Base-by-base conservation (phyloP, 2,329 filamentous ascomycete genomes). In the Aspergillus felis region DNA sequence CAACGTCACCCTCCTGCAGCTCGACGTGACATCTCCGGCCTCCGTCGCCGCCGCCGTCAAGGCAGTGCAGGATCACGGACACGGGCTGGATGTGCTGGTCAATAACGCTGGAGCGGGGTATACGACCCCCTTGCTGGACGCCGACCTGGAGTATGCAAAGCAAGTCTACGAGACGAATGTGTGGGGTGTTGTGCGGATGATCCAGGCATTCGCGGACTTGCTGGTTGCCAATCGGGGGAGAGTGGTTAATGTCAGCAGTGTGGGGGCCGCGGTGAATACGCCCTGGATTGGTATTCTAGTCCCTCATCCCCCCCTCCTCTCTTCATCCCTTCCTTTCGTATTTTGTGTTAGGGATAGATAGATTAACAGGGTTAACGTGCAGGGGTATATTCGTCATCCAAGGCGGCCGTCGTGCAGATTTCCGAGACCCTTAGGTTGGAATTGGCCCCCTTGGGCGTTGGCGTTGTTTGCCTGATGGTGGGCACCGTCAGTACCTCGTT, bases 101-200 rank as follows among this genome's bases (percentile, higher is more conserved):
- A 78, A 78, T 56, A 78, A 77, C 62, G 74, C 75, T 1, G 76
- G 76, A 9, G 67, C 61, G 4, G 61, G 62, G 5, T 69, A 66
- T 54, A 61, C 48, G n/a, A 62, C 64, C 52, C 70, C 71, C 1
- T 42, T 71, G 22, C 24, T 65, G 29, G 68, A 73, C 51, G 47
- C 61, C 35, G 54, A 61, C 41, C 58, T 73, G 8, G 47, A 57
- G 0, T 53, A 62, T 20, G 69, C 65, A 2, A 66, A 68, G 51
- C 53, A 61, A 25, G 59, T 70, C 1, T 73, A 65, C 60, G 71
- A 74, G n/a, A 48, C 68, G 50, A 74, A 75, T 49, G 67, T 75
- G 14, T 74, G 68, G 68, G 62, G 58, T 7, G 51, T 54, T 9
- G n/a, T 74, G 20, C 42, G 58, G 3, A 56, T 67, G 28, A 56